A percentile compares a stretch with the other conserved stretches of the same genome.
Conservation (phyloP, 2,329 filamentous ascomycete species). For the Curvularia lunata region DNA sequence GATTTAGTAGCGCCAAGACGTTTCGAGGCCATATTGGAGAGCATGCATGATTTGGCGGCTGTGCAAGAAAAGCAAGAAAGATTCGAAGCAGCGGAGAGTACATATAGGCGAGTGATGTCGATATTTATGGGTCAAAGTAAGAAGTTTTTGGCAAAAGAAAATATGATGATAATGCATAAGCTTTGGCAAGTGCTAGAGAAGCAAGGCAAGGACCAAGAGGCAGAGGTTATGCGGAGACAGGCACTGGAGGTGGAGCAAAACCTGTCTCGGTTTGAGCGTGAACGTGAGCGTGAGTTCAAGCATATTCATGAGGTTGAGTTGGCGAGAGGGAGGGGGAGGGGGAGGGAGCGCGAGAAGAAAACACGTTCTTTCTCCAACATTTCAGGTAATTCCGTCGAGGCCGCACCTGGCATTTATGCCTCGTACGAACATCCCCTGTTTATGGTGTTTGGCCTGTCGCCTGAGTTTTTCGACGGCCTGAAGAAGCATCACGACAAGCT, state of each 20-base stretch:
- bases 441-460: conserved; percentile 44
- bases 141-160: too few relatives aligned
- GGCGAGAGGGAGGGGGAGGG: too few relatives aligned
- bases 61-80: background rate
- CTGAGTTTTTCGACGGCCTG: conserved; percentile 42
- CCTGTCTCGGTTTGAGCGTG: background rate
- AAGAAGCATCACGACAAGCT: conserved; percentile 38
- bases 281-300: too few relatives aligned
- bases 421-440: conserved; percentile 43
- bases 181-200: background rate
- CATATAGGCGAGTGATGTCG: background rate
- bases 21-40: background rate
- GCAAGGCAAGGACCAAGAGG: background rate
- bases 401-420: conserved; percentile 38
- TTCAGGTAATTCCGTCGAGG: conserved; percentile 41
- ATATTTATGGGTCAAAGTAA: background rate
- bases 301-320: too few relatives aligned
- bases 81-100: background rate
- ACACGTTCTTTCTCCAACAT: conserved; percentile 47
- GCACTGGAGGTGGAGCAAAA: background rate
- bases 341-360: too few relatives aligned
- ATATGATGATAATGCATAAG: too few relatives aligned
- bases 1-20: background rate
- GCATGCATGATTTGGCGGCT: background rate
- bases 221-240: background rate